phyloP scores from a whole-genome alignment of 495 filamentous ascomycete genomes.

The Cercophora samala region DNA sequence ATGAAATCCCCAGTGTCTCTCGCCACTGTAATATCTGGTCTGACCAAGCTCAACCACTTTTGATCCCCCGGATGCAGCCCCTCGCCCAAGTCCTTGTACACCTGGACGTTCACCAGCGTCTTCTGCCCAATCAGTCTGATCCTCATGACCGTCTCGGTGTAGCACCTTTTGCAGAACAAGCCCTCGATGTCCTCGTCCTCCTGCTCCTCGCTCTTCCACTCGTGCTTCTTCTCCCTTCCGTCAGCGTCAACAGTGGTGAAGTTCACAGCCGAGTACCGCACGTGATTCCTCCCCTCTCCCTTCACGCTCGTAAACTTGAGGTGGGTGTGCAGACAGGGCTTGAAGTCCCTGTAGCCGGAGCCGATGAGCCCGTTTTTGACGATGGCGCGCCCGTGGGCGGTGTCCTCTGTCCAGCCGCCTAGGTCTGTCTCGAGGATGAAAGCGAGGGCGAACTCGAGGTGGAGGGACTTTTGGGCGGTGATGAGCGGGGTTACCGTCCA shows the following conservation, averaged over 20 bases:
- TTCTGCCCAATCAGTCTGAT: conserved; percentile 22
- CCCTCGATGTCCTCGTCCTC: conserved; percentile 1
- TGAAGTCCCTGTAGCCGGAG: conserved; percentile 22
- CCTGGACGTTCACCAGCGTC: conserved; percentile 21
- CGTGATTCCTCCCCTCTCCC: conserved; percentile 19
- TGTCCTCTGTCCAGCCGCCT: conserved; percentile 10
- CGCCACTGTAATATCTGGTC: conserved; percentile 5
- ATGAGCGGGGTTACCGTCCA: conserved; percentile 15
- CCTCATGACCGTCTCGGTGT: conserved; percentile 24
- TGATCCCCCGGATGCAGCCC: conserved; percentile 23
- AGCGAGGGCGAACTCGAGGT: conserved; percentile 23
- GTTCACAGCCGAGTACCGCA: conserved; percentile 18
- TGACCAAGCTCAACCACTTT: conserved; percentile 27
- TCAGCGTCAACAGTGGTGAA: conserved; percentile 5
- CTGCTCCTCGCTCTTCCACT: conserved; percentile 24
- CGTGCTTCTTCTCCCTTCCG: not conserved
- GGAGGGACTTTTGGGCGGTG: conserved; percentile 13
- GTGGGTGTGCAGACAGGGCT: conserved; percentile 25
- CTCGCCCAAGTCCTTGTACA: conserved; percentile 30
- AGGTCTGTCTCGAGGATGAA: conserved; percentile 26
- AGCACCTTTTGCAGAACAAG: conserved; percentile 24
- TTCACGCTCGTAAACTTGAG: conserved; percentile 23
- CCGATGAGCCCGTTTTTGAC: conserved; percentile 21
- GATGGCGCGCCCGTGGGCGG: conserved; percentile 12
- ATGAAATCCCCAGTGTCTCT: conserved; percentile 14